Conservation (phyloP, 306 rosid genomes). For the Purshia tridentata region DNA sequence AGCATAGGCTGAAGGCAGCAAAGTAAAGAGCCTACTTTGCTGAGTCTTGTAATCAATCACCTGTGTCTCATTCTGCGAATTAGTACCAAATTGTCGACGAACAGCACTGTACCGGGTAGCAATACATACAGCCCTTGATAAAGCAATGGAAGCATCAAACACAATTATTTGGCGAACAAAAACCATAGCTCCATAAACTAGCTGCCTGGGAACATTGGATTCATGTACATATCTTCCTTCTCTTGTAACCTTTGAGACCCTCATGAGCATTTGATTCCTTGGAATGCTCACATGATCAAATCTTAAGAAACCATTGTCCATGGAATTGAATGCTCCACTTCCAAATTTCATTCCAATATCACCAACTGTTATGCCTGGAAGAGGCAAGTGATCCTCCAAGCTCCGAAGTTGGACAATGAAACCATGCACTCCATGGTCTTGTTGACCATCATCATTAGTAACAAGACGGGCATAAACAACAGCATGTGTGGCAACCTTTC, state of each 20-base stretch:
- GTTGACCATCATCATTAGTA: slow-evolving; percentile 35
- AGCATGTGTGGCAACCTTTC: slow-evolving; percentile 83
- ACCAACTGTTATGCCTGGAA: slow-evolving; percentile 78
- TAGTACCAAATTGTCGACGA: slow-evolving; percentile 72
- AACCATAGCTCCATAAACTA: slow-evolving; percentile 90
- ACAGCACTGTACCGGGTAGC: slow-evolving; percentile 94
- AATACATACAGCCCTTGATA: slow-evolving; percentile 91
- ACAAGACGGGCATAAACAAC: slow-evolving; percentile 80
- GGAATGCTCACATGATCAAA: slow-evolving; percentile 80
- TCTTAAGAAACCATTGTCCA: slow-evolving; percentile 78
- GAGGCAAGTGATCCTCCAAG: slow-evolving; percentile 81
- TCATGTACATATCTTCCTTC: slow-evolving; percentile 69
- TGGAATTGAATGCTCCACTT: slow-evolving; percentile 72
- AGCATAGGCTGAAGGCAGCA: slow-evolving; percentile 95
- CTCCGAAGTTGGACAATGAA: slow-evolving; percentile 90
- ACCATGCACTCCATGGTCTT: slow-evolving; percentile 75
- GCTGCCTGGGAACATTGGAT: slow-evolving; percentile 78
- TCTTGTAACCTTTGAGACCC: slow-evolving; percentile 83
- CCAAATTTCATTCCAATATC: slow-evolving; percentile 91
- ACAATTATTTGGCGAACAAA: slow-evolving; percentile 74
- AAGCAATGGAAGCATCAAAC: slow-evolving; percentile 74
- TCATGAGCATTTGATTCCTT: slow-evolving; percentile 89
- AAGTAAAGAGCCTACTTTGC: slow-evolving; percentile 86
- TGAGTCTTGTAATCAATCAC: slow-evolving; percentile 95
- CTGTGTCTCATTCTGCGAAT: slow-evolving; percentile 59